Base-by-base conservation (phyloP, 2,329 filamentous ascomycete species). In the Davidsoniella virescens region DNA sequence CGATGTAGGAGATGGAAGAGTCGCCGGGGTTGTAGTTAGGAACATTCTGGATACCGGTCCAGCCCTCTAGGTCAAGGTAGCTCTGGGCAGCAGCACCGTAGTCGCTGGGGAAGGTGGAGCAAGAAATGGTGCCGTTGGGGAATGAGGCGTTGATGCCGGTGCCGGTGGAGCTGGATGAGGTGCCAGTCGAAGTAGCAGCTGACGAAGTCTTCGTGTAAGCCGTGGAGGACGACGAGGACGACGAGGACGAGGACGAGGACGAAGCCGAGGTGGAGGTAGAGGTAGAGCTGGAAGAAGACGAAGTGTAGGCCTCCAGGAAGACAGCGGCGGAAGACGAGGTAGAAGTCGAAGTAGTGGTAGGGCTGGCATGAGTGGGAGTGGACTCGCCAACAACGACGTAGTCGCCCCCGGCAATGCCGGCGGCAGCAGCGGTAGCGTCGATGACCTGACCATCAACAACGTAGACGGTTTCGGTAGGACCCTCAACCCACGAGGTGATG, bases 71-170 rank as follows among this genome's bases (percentile, higher is more conserved):
- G 16, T 73, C 71, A 23, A 88, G 72, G 71, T 82, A 90, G 50
- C 72, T 61, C 26, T 92, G 67, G 45, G 77, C 49, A 43, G 94
- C 60, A 1, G 88, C 83, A 57, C 92, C 92, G 60, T 93, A 96
- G 0, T 77, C 70, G 2, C 78, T 79, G 14, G 88, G 88, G 69
- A 95, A 94, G 1, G 70, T 61, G 55, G 64, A 66, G 68, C 92
- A 96, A 56, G 72, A 65, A 50, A 93, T 59, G 57, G 78, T 65
- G 53, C 85, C 85, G 63, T 82, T 81, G 10, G 83, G 84, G 71
- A 96, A 96, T 6, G 79, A 68, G 14, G 67, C 66, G 56, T 78
- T 69, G 50, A 90, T 56, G 47, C 84, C 84, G 20, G 60, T 68
- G 47, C 64, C 69, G 44, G 55, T 58, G 47, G 55, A 25, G 41